These are phyloP conservation scores for Pichia cephalocereana DNA, from an alignment of 805 yeast genomes.

Conservation along the genomic window DNA sequence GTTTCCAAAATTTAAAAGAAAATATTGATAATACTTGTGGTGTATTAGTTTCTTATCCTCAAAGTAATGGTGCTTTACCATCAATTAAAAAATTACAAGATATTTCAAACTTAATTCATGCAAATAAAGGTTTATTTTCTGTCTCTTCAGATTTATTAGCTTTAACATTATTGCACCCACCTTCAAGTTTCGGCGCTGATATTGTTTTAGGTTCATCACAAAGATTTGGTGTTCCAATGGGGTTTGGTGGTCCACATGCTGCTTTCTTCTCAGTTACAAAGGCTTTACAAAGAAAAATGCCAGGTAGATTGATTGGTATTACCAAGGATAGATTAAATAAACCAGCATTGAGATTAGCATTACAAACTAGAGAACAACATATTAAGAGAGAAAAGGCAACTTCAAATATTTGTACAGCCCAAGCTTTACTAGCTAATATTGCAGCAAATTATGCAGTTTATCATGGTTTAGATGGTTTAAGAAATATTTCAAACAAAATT, in stretches of 20 bases:
- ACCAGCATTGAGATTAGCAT: conserved; percentile 82
- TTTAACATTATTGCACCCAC: conserved; percentile 75
- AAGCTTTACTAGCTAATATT: conserved; percentile 91
- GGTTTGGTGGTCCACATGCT: conserved; percentile 98
- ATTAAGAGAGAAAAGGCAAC: conserved; percentile 97
- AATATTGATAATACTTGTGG: conserved; percentile 51
- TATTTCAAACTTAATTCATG: conserved; percentile 59
- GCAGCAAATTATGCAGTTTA: conserved; percentile 94
- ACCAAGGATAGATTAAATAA: conserved; percentile 87
- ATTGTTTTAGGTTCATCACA: conserved; percentile 89
- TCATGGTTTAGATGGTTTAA: conserved; percentile 87
- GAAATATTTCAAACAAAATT: conserved; percentile 66
- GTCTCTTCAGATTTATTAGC: conserved; percentile 93
- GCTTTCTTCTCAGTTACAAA: conserved; percentile 90
- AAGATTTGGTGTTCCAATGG: conserved; percentile 96
- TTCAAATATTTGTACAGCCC: conserved; percentile 96
- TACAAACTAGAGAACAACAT: conserved; percentile 98
- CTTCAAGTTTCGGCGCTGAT: conserved; percentile 82
- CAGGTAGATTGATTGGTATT: conserved; percentile 92
- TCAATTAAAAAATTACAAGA: conserved; percentile 38
- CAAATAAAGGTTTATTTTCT: conserved; percentile 63
- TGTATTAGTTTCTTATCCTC: conserved; percentile 83
- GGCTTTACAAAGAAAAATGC: conserved; percentile 80
- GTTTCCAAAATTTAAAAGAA: conserved; percentile 26
- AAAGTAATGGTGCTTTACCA: conserved; percentile 66